phyloP scores from a whole-genome alignment of 2,329 filamentous ascomycete species.

The Xylaria sp. region DNA sequence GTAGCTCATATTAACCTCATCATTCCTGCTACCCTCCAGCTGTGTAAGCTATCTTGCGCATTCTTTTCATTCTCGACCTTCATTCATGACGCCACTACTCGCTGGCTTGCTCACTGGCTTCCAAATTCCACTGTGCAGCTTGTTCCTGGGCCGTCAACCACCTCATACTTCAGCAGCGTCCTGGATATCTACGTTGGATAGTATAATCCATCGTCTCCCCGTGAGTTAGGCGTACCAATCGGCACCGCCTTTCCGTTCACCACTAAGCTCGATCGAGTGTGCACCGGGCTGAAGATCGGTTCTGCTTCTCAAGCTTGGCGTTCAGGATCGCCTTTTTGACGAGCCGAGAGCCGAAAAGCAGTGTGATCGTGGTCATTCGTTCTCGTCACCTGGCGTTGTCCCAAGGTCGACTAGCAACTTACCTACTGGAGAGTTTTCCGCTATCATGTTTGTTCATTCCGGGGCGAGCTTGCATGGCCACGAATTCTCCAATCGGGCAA shows the following conservation, averaged over 20 bases:
- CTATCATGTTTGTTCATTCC: constrained; percentile 53
- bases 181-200: too few relatives aligned
- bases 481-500: constrained; percentile 45
- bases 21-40: background rate
- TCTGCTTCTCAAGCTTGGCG: background rate
- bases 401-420: constrained; percentile 7
- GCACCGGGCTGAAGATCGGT: constrained; percentile 3
- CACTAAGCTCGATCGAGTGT: background rate
- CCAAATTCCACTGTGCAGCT: too few relatives aligned
- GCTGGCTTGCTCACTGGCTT: background rate
- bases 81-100: background rate
- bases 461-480: constrained; percentile 57
- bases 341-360: background rate
- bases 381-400: background rate
- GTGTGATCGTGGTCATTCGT: background rate
- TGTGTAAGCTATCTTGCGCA: too few relatives aligned
- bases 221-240: too few relatives aligned
- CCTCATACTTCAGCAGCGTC: too few relatives aligned
- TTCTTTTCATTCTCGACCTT: background rate
- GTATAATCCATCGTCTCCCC: too few relatives aligned
- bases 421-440: constrained; percentile 15
- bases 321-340: constrained; percentile 3
- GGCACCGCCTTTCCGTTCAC: too few relatives aligned
- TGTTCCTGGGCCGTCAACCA: too few relatives aligned
- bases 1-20: constrained; percentile 9